Evolutionary conservation across 495 filamentous ascomycete genomes (phyloP).

Genomic region (Penicillium tannophilum): DNA sequence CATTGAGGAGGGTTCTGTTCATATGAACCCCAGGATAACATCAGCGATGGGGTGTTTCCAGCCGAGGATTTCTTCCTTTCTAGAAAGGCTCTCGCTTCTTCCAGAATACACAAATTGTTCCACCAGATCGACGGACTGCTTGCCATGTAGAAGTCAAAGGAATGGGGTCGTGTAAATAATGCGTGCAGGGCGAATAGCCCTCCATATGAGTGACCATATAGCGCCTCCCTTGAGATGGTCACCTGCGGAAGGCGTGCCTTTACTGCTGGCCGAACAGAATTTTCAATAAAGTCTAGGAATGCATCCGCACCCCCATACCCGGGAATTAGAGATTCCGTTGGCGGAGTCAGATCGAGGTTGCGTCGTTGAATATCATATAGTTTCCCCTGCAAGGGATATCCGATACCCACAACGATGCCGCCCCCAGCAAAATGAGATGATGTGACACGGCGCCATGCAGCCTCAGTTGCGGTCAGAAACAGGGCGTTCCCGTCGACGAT

Average conservation of each 20-base stretch:
- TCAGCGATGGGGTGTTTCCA: slow-evolving; percentile 16
- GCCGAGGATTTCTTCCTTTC: not conserved
- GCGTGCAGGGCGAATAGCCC: slow-evolving; percentile 28
- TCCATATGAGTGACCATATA: slow-evolving; percentile 32
- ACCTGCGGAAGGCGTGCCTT: slow-evolving; percentile 19
- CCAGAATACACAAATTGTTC: slow-evolving; percentile 21
- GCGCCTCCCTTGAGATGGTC: slow-evolving; percentile 17
- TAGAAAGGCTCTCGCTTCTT: slow-evolving; percentile 20
- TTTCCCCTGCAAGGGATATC: slow-evolving; percentile 27
- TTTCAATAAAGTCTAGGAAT: slow-evolving; percentile 29
- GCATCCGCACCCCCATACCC: slow-evolving; percentile 25
- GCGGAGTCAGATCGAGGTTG: slow-evolving; percentile 25
- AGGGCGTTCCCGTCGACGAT: slow-evolving; percentile 32
- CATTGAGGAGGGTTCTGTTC: slow-evolving; percentile 47
- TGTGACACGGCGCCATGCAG: slow-evolving; percentile 23
- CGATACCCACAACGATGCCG: slow-evolving; percentile 30
- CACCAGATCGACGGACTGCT: slow-evolving; percentile 34
- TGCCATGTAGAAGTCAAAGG: slow-evolving; percentile 29
- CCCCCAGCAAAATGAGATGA: slow-evolving; percentile 22
- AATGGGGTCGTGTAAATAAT: slow-evolving; percentile 25
- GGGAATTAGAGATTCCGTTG: slow-evolving; percentile 11
- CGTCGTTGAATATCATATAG: slow-evolving; percentile 23
- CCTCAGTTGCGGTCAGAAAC: slow-evolving; percentile 33
- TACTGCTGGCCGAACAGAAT: slow-evolving; percentile 21
- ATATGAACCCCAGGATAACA: slow-evolving; percentile 21